These are phyloP conservation scores for Mrakia frigida DNA, from an alignment of 768 basidiomycete species.

Conservation along the genomic window DNA sequence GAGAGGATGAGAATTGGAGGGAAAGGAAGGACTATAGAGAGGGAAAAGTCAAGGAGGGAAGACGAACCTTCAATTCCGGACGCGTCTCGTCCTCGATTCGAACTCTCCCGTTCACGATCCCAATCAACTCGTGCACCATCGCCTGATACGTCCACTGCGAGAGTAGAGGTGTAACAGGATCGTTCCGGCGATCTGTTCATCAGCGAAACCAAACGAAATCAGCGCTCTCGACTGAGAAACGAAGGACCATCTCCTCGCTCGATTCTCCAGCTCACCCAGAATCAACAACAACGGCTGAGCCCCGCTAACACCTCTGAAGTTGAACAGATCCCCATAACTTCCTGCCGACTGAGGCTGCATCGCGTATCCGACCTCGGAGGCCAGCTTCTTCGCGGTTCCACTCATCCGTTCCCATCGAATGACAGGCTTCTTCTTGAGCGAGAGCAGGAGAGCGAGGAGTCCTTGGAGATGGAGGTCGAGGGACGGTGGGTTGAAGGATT, in stretches of 20 bases:
- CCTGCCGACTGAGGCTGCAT: conserved; percentile 56
- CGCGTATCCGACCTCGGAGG: conserved; percentile 56
- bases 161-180: conserved; percentile 90
- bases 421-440: conserved; percentile 90
- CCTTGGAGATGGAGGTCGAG: conserved; percentile 75
- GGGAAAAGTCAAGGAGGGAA: neutral
- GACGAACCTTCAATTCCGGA: conserved; percentile 72
- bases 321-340: conserved; percentile 69
- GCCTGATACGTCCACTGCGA: conserved; percentile 99
- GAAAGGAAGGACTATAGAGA: neutral
- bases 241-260: neutral
- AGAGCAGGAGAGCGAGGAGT: conserved; percentile 77
- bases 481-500: conserved; percentile 47
- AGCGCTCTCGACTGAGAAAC: neutral
- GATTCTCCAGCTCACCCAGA: conserved; percentile 48
- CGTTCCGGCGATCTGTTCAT: conserved; percentile 78
- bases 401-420: conserved; percentile 94
- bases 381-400: conserved; percentile 82
- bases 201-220: neutral
- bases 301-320: conserved; percentile 82
- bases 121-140: conserved; percentile 94
- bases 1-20: neutral
- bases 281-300: conserved; percentile 77
- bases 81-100: conserved; percentile 75
- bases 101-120: conserved; percentile 90